A percentile compares a stretch with the other conserved stretches of the same genome.
Evolutionary conservation across 2,329 filamentous ascomycete genomes (phyloP).

Genomic region (Mycosphaerelloides madeirae): DNA sequence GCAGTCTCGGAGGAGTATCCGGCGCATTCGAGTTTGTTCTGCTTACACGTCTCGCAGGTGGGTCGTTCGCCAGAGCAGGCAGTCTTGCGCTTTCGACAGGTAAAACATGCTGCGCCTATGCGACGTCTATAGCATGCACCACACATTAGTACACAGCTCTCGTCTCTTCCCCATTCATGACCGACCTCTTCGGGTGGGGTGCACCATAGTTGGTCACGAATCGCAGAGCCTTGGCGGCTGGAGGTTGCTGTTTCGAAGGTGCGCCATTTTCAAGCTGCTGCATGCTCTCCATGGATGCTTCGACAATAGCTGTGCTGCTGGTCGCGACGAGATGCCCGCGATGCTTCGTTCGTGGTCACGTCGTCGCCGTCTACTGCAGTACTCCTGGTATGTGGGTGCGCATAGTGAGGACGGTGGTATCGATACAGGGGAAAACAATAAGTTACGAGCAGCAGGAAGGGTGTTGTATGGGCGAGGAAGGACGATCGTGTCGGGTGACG

Average conservation of each 20-base stretch:
- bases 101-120: constrained; percentile 65
- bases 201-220: constrained; percentile 81
- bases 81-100: constrained; percentile 48
- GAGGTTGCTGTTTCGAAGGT: constrained; percentile 6
- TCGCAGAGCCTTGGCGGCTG: constrained; percentile 39
- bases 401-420: background rate
- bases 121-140: constrained; percentile 49
- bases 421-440: no score
- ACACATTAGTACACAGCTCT: background rate
- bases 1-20: constrained; percentile 41
- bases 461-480: no score
- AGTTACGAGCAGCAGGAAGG: no score
- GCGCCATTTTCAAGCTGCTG: constrained; percentile 9
- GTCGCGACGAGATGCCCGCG: background rate
- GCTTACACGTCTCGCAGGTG: constrained; percentile 42
- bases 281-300: constrained; percentile 16
- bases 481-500: no score
- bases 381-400: background rate
- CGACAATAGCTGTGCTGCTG: no score
- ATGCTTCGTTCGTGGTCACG: no score
- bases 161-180: background rate
- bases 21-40: constrained; percentile 46
- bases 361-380: background rate
- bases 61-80: constrained; percentile 45
- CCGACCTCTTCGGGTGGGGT: constrained; percentile 62